Base-by-base conservation (phyloP, 1,139 yeast genomes). In the Geotrichum histeridarum region DNA sequence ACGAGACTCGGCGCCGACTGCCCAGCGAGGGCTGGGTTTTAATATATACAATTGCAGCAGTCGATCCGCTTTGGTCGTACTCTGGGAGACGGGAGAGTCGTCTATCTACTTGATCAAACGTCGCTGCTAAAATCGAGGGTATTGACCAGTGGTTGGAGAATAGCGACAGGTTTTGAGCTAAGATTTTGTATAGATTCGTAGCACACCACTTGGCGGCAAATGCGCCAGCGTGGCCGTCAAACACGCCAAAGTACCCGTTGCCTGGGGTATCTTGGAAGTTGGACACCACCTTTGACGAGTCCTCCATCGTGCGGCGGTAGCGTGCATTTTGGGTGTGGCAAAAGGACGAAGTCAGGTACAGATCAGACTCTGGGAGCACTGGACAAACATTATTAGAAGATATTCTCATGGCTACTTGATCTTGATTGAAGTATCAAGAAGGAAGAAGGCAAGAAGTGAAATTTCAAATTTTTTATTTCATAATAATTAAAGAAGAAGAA, bases 221-320 rank as follows among this genome's bases (percentile, higher is more conserved):
- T 58, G 82, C 81, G 4, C 96, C 96, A 6, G 95, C 95, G 70
- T 89, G 96, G 4, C 96, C 96, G 69, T 89, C 96, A 69, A 86
- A 89, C 2, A 89, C 80, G 14, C 91, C 96, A 74, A 86, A 86
- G 67, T 86, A 88, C 0, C 94, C 94, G 91, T 94, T 86, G 67
- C 86, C 94, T 27, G 85, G 75, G 55, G 87, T 69, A 63, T 86
- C 91, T n/a, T 89, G 90, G 72, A 86, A 86, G 69, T 86, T 86
- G 60, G 90, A 89, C 48, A 86, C 88, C 65, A 85, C 85, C 0
- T 94, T 86, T 66, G 86, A 95, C 7, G 86, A 91, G 67, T 88
- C 96, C 67, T 88, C 96, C 96, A 88, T 88, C 43, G 84, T 81
- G 52, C 83, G 79, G 57, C 95, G 72, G 64, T 80, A 86, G 57